A percentile compares a stretch with the other conserved stretches of the same genome.
Conservation (phyloP, 2,329 filamentous ascomycete genomes). For the Teratosphaeriaceae sp. region DNA sequence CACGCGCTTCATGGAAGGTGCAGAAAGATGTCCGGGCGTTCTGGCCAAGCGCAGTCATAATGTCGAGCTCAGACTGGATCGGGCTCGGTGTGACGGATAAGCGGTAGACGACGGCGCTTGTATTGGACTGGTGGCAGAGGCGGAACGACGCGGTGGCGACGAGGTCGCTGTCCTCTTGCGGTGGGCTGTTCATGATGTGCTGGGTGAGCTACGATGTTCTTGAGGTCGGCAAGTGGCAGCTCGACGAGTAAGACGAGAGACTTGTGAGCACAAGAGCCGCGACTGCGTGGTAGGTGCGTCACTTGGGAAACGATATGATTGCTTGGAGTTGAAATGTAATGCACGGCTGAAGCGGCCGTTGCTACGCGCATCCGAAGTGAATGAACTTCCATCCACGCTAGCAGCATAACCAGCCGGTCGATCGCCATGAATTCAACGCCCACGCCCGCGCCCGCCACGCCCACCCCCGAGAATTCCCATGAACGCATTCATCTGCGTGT, state of each 20-base stretch:
- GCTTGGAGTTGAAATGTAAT: neutral
- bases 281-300: neutral
- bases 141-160: constrained; percentile 1
- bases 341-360: neutral
- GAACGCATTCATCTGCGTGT: too few relatives aligned
- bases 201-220: neutral
- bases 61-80: neutral
- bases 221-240: neutral
- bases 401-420: too few relatives aligned
- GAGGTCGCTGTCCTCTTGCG: neutral
- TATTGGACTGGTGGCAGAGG: constrained; percentile 1
- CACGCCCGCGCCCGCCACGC: too few relatives aligned
- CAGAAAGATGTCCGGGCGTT: constrained; percentile 1
- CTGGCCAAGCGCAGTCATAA: neutral
- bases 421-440: too few relatives aligned
- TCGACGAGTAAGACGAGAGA: too few relatives aligned
- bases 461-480: too few relatives aligned
- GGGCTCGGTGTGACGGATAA: neutral
- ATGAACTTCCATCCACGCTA: neutral
- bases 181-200: neutral
- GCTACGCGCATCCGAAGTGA: neutral
- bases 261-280: too few relatives aligned
- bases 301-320: neutral
- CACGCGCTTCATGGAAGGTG: constrained; percentile 5
- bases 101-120: neutral